Base-by-base conservation (phyloP, 148 eudicot species). In the Spergularia marina region DNA sequence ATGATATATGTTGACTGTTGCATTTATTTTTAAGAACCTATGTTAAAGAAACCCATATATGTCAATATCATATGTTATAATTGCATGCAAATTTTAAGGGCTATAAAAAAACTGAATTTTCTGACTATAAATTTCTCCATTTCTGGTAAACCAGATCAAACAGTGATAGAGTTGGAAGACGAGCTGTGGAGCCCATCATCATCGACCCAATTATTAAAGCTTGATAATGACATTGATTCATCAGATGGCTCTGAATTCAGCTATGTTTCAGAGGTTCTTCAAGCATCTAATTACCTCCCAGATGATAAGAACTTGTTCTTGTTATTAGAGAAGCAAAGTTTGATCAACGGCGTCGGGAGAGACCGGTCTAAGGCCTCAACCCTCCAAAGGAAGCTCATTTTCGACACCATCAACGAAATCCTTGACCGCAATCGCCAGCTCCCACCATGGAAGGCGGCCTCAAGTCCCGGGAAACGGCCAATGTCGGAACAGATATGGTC, bases 261-360 rank as follows among this genome's bases (percentile, higher is more conserved):
- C 56, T 96, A 96, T 83, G 85, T 92, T 71, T 87, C 89, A 2
- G 93, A 91, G 5, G 86, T 96, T 65, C 72, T 96, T 56, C 76
- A 87, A 68, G 94, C 97, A 72, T 87, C 87, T 18, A 81, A 72
- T 68, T 86, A 83, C 82, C 76, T 86, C 53, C 96, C 89, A 14
- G 88, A 85, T 7, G 91, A 91, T 51, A 59, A 79, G 0, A 81
- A 91, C 69, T 67, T 91, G 10, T 92, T 92, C 74, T 74, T 77
- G 0, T 74, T 85, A 12, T 81, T 96, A 11, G 97, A 96, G 82
- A 91, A 89, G 73, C 97, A 89, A 60, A 88, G 77, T 40, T 82
- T 84, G 51, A 78, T 85, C 30, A 80, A 84, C 62, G 91, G 92
- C 11, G 21, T 12, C 8, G 86, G 81, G 10, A 87, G 79, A 16